Base-by-base conservation (phyloP, 1,284 basidiomycete genomes). In the Erythrobasidium hasegawianum region DNA sequence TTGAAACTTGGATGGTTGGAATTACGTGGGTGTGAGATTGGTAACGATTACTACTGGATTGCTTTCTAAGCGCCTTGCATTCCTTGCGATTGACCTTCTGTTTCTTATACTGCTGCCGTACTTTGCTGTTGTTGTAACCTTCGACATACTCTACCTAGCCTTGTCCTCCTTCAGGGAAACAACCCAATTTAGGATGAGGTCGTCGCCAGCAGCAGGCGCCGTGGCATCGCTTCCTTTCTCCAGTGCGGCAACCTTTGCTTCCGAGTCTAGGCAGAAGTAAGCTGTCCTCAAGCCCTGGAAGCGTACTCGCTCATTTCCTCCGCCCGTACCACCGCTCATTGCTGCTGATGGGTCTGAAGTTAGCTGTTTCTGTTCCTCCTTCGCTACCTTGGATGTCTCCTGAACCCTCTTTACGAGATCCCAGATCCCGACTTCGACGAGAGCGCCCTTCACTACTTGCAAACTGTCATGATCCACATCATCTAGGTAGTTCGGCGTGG, bases 281-380 rank as follows among this genome's bases (percentile, higher is more conserved):
- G 89, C 96, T 54, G 96, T 87, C 18, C 96, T 86, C 78, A 98
- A 83, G 18, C 90, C 96, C 79, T 99, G 96, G 85, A 99, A 98
- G 53, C 96, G 83, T 57, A 98, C 85, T 76, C 87, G 89, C 78
- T 98, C 96, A 76, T 89, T 87, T 20, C 96, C 95, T 60, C 84
- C 73, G 13, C 78, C 78, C 57, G 77, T 77, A 64, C 79, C 83
- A 33, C 82, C 81, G 22, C 66, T 50, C 50, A 68, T 59, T 24
- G 55, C 57, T 7, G 58, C 74, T 10, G 75, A 75, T 5, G 76
- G 74, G 2, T 78, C 75, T 5, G 76, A 71, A 9, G 75, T 73
- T 39, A 68, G 29, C 39, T 68, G 70, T 2, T 65, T 71, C 22
- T 72, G 74, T 22, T 79, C 80, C 54, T 80, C 81, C 20, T 81